phyloP scores from a whole-genome alignment of 495 filamentous ascomycete genomes.

The Aspergillus asperescens region DNA sequence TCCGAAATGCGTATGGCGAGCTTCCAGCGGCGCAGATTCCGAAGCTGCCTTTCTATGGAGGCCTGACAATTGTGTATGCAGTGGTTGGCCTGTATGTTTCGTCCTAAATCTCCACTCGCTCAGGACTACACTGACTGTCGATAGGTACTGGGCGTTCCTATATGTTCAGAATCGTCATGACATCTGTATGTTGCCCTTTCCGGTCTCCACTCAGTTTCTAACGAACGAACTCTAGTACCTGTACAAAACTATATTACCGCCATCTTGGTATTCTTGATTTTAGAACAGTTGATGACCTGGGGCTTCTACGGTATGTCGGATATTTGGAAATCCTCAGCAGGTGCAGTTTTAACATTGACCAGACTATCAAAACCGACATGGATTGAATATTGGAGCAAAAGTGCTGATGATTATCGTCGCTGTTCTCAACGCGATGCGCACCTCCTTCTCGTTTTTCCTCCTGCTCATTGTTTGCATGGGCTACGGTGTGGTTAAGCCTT shows the following conservation, averaged over 20 bases:
- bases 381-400: conserved; percentile 72
- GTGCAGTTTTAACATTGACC: conserved; percentile 9
- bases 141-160: conserved; percentile 84
- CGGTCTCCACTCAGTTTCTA: conserved; percentile 22
- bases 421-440: conserved; percentile 85
- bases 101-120: background rate
- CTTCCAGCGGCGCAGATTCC: conserved; percentile 92
- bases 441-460: conserved; percentile 98
- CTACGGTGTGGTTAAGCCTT: conserved; percentile 95
- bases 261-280: conserved; percentile 86
- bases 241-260: conserved; percentile 99
- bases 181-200: conserved; percentile 56
- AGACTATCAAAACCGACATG: conserved; percentile 90
- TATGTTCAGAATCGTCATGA: conserved; percentile 93
- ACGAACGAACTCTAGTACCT: conserved; percentile 56
- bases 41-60: conserved; percentile 96
- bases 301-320: conserved; percentile 68
- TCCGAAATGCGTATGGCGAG: conserved; percentile 93
- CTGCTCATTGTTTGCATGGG: conserved; percentile 99
- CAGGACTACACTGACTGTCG: conserved; percentile 19
- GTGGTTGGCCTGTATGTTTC: conserved; percentile 64
- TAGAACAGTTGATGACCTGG: conserved; percentile 98
- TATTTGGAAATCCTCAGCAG: background rate
- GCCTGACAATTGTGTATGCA: conserved; percentile 88
- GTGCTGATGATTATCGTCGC: conserved; percentile 84